phyloP scores from a whole-genome alignment of 371 early-diverging fungal genomes.

The Thermomucor indicae-seudaticae region DNA sequence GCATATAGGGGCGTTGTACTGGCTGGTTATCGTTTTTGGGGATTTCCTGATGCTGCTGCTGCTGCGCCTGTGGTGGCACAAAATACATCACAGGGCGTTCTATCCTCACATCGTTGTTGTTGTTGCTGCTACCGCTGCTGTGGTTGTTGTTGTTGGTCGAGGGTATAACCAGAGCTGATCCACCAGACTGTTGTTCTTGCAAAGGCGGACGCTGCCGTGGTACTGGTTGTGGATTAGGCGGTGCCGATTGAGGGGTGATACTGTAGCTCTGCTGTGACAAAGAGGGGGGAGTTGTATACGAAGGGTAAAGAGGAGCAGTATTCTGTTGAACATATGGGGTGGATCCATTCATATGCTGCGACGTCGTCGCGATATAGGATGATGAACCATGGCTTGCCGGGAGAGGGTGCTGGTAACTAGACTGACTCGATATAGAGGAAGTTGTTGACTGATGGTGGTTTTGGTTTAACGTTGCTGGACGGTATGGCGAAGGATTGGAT shows the following conservation, averaged over 20 bases:
- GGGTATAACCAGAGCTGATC: not conserved
- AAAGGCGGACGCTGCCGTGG: not conserved
- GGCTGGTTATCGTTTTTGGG: not conserved
- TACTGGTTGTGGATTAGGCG: not conserved
- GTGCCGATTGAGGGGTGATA: not conserved
- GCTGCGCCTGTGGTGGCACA: not conserved
- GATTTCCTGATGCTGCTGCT: not conserved
- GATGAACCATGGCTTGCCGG: slow-evolving; percentile 2
- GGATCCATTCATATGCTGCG: not conserved
- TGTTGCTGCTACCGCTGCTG: not conserved
- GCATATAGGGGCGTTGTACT: not conserved
- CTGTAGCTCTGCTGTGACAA: too few species aligned
- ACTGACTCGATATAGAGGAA: not conserved
- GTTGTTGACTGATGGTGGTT: not conserved
- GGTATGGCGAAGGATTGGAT: not conserved
- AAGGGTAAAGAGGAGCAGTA: too few species aligned
- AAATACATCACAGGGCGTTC: slow-evolving; percentile 8
- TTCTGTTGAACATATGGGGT: too few species aligned
- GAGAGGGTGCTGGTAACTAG: too few species aligned
- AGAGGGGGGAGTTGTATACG: too few species aligned
- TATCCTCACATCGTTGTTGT: not conserved
- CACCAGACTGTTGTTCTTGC: not conserved
- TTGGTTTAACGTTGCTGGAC: not conserved
- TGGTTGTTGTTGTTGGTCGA: not conserved
- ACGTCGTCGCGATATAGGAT: not conserved